Evolutionary conservation across 2,329 filamentous ascomycete genomes (phyloP).

Genomic region (Calonectria fujianensis): DNA sequence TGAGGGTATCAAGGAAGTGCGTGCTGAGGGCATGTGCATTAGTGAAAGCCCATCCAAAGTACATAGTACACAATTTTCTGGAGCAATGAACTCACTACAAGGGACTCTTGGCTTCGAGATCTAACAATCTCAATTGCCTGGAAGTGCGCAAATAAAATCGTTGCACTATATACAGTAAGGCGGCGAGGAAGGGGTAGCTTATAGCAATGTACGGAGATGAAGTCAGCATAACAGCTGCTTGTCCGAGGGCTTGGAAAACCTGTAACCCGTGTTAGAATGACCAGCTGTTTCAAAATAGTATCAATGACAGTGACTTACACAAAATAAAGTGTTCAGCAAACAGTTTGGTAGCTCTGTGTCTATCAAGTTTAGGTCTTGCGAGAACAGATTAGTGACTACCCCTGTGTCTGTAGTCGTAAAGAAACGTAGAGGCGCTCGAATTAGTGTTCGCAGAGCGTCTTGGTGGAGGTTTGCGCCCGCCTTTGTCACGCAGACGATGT

Average conservation of each 20-base stretch:
- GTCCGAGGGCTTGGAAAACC: constrained; percentile 8
- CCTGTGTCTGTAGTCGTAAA: constrained; percentile 58
- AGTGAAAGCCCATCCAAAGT: not conserved
- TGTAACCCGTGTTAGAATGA: constrained; percentile 18
- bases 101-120: constrained; percentile 75
- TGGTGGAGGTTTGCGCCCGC: constrained; percentile 36
- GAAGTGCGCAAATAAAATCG: constrained; percentile 76
- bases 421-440: constrained; percentile 57
- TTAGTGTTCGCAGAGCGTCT: constrained; percentile 34
- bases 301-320: not conserved
- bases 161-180: constrained; percentile 69
- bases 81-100: constrained; percentile 62
- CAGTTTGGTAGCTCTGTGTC: constrained; percentile 59
- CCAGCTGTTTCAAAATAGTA: not conserved
- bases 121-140: constrained; percentile 74
- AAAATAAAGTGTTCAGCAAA: constrained; percentile 49
- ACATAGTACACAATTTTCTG: accelerated
- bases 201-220: constrained; percentile 65
- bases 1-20: constrained; percentile 73
- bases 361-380: constrained; percentile 62
- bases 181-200: constrained; percentile 68
- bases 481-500: constrained; percentile 30
- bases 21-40: constrained; percentile 41
- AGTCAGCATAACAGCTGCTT: constrained; percentile 56
- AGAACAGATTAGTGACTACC: constrained; percentile 60